phyloP scores from a whole-genome alignment of 164 flowering plant species.

The Macadamia integrifolia region DNA sequence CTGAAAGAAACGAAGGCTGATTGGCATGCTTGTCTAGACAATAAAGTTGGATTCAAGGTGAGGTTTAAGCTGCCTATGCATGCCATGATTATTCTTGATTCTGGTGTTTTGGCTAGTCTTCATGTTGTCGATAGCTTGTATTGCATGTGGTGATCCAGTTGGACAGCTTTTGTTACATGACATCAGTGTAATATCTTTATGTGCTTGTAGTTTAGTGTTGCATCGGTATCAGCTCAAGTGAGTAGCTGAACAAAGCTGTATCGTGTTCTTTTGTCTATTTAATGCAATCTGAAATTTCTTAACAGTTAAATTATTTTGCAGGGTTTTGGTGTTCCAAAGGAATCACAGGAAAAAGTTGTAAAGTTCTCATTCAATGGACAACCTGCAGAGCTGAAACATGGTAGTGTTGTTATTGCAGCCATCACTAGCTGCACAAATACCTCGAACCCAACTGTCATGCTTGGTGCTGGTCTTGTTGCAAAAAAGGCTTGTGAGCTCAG shows the following conservation, averaged over 20 bases:
- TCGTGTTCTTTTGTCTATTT: background rate
- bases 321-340: conserved; percentile 85
- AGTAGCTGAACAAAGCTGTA: background rate
- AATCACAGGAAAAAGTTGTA: conserved; percentile 61
- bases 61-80: conserved; percentile 4
- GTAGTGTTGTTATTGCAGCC: conserved; percentile 87
- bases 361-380: conserved; percentile 63
- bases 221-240: background rate
- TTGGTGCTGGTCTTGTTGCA: conserved; percentile 88
- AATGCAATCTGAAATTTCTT: background rate
- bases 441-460: conserved; percentile 91
- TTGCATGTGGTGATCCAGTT: background rate
- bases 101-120: background rate
- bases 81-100: background rate
- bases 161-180: too few species aligned
- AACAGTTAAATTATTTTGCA: conserved; percentile 16
- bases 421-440: conserved; percentile 93
- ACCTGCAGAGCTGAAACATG: conserved; percentile 74
- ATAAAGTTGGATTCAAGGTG: conserved; percentile 82
- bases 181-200: background rate
- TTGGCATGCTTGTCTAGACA: conserved; percentile 83
- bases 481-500: conserved; percentile 86
- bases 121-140: background rate
- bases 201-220: background rate
- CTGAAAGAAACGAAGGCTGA: conserved; percentile 79